Conservation (phyloP, 371 early-diverging fungal species). For the Batrachochytrium dendrobatidis region DNA sequence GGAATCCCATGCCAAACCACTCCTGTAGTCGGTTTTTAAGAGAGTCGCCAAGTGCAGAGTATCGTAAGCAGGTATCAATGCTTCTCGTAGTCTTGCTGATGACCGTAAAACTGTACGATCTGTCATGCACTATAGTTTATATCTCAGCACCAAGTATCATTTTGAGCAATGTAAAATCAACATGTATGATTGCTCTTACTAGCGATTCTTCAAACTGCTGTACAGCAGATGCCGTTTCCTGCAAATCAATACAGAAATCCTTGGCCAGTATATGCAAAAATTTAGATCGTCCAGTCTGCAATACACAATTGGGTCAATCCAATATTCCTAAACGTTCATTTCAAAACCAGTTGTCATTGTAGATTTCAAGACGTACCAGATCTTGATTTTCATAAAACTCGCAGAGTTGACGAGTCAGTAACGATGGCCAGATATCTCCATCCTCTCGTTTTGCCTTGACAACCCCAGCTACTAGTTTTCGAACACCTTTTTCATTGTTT, state of each 20-base stretch:
- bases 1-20: slow-evolving; percentile 55
- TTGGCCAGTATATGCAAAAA: slow-evolving; percentile 51
- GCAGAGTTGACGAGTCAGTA: slow-evolving; percentile 53
- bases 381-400: slow-evolving; percentile 54
- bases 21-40: slow-evolving; percentile 54
- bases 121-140: slow-evolving; percentile 18
- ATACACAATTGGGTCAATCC: no score
- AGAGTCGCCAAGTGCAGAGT: slow-evolving; percentile 53
- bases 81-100: slow-evolving; percentile 50
- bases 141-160: slow-evolving; percentile 19
- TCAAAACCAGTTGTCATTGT: no score
- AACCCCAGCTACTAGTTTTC: slow-evolving; percentile 34
- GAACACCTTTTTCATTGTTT: slow-evolving; percentile 27
- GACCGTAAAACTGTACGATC: slow-evolving; percentile 35
- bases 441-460: slow-evolving; percentile 35
- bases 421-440: slow-evolving; percentile 46
- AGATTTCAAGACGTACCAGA: slow-evolving; percentile 17
- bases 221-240: background rate
- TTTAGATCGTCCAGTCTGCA: slow-evolving; percentile 37
- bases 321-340: no score
- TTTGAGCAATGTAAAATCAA: slow-evolving; percentile 15
- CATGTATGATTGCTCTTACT: background rate
- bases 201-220: background rate
- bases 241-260: slow-evolving; percentile 46
- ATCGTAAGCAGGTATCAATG: slow-evolving; percentile 56